Evolutionary conservation across 1,284 basidiomycete species (phyloP), one percentile per base, ranked within the genome.

Genomic region (Pseudozyma hubeiensis): DNA sequence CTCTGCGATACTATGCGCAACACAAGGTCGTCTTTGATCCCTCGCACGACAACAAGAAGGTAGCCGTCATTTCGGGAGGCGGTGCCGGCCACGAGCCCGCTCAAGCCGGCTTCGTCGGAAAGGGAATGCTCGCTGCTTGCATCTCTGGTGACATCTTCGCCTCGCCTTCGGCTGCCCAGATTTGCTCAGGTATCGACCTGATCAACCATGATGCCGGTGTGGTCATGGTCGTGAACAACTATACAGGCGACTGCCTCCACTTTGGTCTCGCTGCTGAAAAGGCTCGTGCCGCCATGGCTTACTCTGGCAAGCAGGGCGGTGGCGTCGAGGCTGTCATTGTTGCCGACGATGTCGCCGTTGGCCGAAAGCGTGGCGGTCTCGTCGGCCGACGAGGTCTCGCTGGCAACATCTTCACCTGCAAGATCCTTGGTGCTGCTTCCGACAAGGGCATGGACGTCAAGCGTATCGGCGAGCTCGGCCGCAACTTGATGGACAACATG

Each of bases 401-500:
- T 0, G 86, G 85, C 56, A 85, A 86, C 61, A 85, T 85, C 53
- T 78, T 85, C 47, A 74, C 81, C 64, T 77, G 78, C 82, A 85
- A 85, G 71, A 74, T 78, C 19, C 63, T 83, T 31, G 81, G 81
- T 59, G 81, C 84, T 9, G 83, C 74, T n/a, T 63, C 81, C 3
- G 71, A 81, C 51, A 70, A 75, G 48, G 81, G 77, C 47, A 31
- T 67, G 40, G 77, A 78, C 29, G 78, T 82, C 40, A 67, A 79
- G 67, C 59, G 73, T 19, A 56, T 83, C 37, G 83, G 71, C 46
- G 74, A 76, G 52, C 73, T 85, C 40, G 84, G 37, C 90, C 92
- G 81, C 90, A 91, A 85, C 90, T 78, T 88, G 3, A 87, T 87
- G 11, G 82, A 75, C 31, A 87, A 87, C 75, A 79, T 89, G 19